A percentile compares a stretch with the other conserved stretches of the same genome.
Conservation (phyloP, 345 rosid genomes). For the Moringa oleifera region DNA sequence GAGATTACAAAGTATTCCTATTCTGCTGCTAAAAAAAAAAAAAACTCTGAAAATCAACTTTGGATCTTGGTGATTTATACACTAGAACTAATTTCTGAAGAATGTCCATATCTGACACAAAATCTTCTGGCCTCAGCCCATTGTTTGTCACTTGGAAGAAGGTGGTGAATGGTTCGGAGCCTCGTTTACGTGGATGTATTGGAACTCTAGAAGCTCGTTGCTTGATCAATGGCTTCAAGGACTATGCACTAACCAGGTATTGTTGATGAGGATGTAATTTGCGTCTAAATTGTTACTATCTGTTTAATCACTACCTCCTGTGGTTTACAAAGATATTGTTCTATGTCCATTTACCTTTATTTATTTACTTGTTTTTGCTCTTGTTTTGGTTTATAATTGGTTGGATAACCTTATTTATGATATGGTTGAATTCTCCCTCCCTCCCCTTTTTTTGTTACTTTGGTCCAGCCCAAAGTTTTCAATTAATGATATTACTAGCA, state of each 20-base stretch:
- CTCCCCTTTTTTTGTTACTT: too few species aligned
- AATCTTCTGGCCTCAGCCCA: conserved; percentile 51
- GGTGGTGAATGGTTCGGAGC: conserved; percentile 79
- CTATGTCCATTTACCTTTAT: too few species aligned
- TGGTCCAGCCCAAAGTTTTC: too few species aligned
- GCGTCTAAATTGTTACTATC: not conserved
- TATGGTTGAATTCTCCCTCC: too few species aligned
- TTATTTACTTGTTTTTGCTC: not conserved
- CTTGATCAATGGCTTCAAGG: conserved; percentile 80
- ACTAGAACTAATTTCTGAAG: not conserved
- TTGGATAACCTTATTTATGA: too few species aligned
- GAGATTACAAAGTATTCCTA: too few species aligned
- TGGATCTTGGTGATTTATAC: too few species aligned
- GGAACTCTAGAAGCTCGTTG: conserved; percentile 88
- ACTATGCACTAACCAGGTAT: conserved; percentile 94
- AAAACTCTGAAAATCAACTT: too few species aligned
- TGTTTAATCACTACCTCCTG: too few species aligned
- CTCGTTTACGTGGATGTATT: conserved; percentile 96
- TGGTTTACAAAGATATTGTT: too few species aligned
- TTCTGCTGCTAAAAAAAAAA: not conserved
- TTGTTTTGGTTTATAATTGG: too few species aligned
- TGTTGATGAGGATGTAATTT: conserved; percentile 5
- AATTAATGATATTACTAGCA: too few species aligned
- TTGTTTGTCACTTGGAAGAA: conserved; percentile 99
- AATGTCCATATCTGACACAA: conserved; percentile 8